Evolutionary conservation across 345 rosid genomes (phyloP).

Genomic region (Aurinia saxatilis): DNA sequence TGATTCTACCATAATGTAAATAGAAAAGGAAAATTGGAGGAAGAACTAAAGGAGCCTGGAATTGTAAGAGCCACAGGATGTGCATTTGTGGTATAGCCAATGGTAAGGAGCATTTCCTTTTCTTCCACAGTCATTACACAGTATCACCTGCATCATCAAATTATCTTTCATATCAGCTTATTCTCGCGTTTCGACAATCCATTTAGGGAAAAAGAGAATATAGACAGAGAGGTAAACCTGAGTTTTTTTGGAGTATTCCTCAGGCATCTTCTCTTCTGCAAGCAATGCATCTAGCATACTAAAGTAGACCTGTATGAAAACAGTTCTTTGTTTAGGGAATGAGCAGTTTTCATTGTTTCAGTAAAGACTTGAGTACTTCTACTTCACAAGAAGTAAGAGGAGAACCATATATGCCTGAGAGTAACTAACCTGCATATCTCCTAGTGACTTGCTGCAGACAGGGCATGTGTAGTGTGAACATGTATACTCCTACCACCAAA

Average conservation of each 20-base stretch:
- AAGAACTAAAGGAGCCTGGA: conserved; percentile 43
- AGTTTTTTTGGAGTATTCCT: conserved; percentile 49
- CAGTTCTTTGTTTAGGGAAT: conserved; percentile 1
- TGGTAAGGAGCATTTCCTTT: conserved; percentile 61
- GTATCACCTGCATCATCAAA: conserved; percentile 38
- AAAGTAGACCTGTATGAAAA: conserved; percentile 58
- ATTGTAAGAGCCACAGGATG: conserved; percentile 56
- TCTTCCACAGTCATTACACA: conserved; percentile 70
- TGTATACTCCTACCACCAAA: conserved; percentile 60
- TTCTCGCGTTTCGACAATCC: not conserved
- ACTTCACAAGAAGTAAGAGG: too few species aligned
- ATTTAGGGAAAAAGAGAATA: too few species aligned
- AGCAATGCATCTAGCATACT: conserved; percentile 72
- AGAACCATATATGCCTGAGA: not conserved
- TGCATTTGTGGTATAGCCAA: conserved; percentile 69
- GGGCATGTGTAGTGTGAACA: conserved; percentile 79
- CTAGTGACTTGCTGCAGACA: conserved; percentile 90
- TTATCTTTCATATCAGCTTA: not conserved
- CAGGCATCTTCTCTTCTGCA: conserved; percentile 72
- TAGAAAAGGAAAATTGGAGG: not conserved
- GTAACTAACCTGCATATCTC: conserved; percentile 83
- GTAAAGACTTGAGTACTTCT: not conserved
- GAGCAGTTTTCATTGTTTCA: not conserved
- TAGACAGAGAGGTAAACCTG: too few species aligned
- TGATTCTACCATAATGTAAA: not conserved